Percentiles rank a stretch among this genome's conserved stretches.
Evolutionary conservation across 306 rosid genomes (phyloP).

Genomic region (Sicyos baderoa): DNA sequence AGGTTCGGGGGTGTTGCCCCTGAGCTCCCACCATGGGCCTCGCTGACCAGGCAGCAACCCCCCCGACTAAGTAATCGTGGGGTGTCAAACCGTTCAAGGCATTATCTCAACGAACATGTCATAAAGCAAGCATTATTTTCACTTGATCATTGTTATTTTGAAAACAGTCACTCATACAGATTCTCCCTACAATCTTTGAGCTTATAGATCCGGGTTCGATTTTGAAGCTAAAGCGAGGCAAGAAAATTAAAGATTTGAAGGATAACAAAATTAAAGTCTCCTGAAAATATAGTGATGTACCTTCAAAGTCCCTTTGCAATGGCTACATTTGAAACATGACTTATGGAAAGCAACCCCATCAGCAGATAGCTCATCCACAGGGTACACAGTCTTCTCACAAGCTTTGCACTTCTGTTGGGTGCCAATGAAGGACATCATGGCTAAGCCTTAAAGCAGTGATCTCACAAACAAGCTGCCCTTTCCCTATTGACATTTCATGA

Average conservation of each 20-base stretch:
- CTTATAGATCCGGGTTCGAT: not conserved
- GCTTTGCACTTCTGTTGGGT: slow-evolving; percentile 94
- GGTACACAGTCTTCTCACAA: slow-evolving; percentile 85
- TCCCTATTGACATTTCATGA: not conserved
- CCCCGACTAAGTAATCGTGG: too few relatives aligned
- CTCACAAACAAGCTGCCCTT: slow-evolving; percentile 25
- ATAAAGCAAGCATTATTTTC: not conserved
- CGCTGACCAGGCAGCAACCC: too few relatives aligned
- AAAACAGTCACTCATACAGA: not conserved
- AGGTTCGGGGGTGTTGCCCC: too few relatives aligned
- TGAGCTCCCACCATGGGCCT: too few relatives aligned
- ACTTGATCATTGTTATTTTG: not conserved
- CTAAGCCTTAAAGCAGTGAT: slow-evolving; percentile 38
- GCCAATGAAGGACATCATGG: slow-evolving; percentile 86
- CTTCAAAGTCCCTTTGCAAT: slow-evolving; percentile 94
- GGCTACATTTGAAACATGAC: slow-evolving; percentile 91
- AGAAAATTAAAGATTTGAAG: not conserved
- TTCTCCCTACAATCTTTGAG: not conserved
- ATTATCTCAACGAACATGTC: too few relatives aligned
- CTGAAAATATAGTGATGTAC: slow-evolving; percentile 26
- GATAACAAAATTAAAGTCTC: not conserved
- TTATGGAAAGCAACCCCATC: slow-evolving; percentile 85
- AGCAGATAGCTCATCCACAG: slow-evolving; percentile 79
- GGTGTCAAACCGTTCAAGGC: too few relatives aligned
- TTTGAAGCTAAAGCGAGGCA: not conserved